Base-by-base conservation (phyloP, 768 basidiomycete genomes). In the Lactifluus piperatus region DNA sequence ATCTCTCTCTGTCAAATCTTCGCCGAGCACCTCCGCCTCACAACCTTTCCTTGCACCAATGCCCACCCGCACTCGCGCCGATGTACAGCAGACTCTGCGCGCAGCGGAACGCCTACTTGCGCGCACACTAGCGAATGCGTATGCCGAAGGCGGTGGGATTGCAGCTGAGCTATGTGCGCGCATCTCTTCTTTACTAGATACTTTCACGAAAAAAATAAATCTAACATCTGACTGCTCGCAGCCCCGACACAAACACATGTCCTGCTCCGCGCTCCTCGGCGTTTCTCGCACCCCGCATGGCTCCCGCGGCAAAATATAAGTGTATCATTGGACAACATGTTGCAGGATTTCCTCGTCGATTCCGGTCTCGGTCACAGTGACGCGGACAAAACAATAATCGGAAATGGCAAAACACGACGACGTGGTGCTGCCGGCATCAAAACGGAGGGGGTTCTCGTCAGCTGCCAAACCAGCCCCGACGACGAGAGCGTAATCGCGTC, bases 201-300 rank as follows among this genome's bases (percentile, higher is more conserved):
- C n/a, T n/a, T n/a, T n/a, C n/a, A n/a, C n/a, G n/a, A n/a, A n/a
- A 4, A 4, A 22, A n/a, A 29, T 9, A 32, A 29, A 55, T 20
- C 10, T n/a, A 51, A 24, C 34, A 13, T n/a, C 26, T 27, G 32
- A 47, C 46, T 1, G n/a, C 18, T 7, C 18, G n/a, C 59, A 79
- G 79, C 73, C 9, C 73, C 79, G 8, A 79, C 79, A 0, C 77
- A 78, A 43, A 77, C 71, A 0, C 78, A 80, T 29, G 64, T 80
- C 47, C 68, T 77, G 11, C 71, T 80, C 22, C 75, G 76, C 46
- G 79, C 79, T 0, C 79, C 79, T 0, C 70, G 79, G 5, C 70
- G 77, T 14, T 79, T 80, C 64, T 62, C 65, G 8, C 79, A 80
- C 55, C 74, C 79, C 3, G 69, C 72, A 7, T 80, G 79, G 78